Evolutionary conservation across 2,329 filamentous ascomycete genomes (phyloP), one percentile per base, ranked within the genome.

Genomic region (Colletotrichum eremochloae): DNA sequence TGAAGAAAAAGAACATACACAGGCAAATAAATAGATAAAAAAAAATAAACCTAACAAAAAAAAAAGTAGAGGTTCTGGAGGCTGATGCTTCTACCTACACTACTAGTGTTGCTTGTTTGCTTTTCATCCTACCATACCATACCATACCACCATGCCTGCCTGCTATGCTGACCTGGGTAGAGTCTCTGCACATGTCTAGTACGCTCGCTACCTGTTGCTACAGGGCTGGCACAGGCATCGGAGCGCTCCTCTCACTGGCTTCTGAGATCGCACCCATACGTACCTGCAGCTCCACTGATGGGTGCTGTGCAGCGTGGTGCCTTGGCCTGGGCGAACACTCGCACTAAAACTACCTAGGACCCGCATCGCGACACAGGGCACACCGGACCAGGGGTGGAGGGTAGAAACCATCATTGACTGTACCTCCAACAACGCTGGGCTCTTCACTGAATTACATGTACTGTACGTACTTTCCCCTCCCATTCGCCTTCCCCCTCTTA

Each of bases 141-240:
- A 24, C 50, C 24, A 24, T 24, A 24, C 24, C 24, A 24, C 24
- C 24, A 24, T 24, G 24, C 33, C 5, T 36, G 33, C 48, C 52
- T 53, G 61, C 62, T 55, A 58, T 60, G 53, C 58, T n/a, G 53
- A 20, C 53, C 53, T 3, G 24, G 24, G 24, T 24, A n/a, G 44
- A 14, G 63, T 52, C 56, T 56, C 44, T 63, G 24, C 63, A 24
- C 66, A 50, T 14, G 33, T 40, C 52, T n/a, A 68, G 57, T 53
- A 64, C 67, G 66, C 56, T 67, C 67, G 66, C 56, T 67, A 56
- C 57, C 20, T 56, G 24, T 36, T 62, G 64, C 31, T 57, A 36
- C 56, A 50, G 61, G 60, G 68, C 68, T 67, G 68, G 68, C 68
- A 70, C 68, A 71, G 68, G 68, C 63, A 57, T 24, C 48, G 44